A percentile compares a stretch with the other conserved stretches of the same genome.
phyloP scores from a whole-genome alignment of 306 rosid species.

The Cicer bijugum region DNA sequence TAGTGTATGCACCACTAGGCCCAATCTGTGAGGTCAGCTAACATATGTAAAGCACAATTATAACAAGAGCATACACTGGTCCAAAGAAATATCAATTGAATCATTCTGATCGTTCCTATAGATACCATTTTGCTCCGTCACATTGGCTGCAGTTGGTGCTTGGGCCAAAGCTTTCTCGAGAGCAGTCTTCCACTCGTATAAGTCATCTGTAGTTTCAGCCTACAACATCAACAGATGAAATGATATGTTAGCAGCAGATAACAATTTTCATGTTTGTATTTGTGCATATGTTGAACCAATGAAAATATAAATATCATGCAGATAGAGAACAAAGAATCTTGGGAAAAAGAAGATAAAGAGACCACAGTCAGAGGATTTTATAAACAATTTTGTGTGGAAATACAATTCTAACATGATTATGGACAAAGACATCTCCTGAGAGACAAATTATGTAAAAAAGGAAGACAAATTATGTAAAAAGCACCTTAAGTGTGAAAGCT shows the following conservation, averaged over 20 bases:
- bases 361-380: not conserved
- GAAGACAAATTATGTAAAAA: not conserved
- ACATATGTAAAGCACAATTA: slow-evolving; percentile 48
- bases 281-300: slow-evolving; percentile 1
- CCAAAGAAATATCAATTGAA: slow-evolving; percentile 67
- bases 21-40: slow-evolving; percentile 47
- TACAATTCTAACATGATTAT: not conserved
- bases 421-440: not conserved
- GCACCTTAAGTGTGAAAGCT: slow-evolving; percentile 95
- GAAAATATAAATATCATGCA: slow-evolving; percentile 18
- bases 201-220: slow-evolving; percentile 94
- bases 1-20: slow-evolving; percentile 30
- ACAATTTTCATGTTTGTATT: slow-evolving; percentile 8
- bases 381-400: slow-evolving; percentile 22
- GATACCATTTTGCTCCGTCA: slow-evolving; percentile 73
- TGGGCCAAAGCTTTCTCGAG: slow-evolving; percentile 86
- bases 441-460: not conserved
- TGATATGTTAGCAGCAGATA: slow-evolving; percentile 42
- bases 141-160: slow-evolving; percentile 70
- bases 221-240: slow-evolving; percentile 49
- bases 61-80: slow-evolving; percentile 68
- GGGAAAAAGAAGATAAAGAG: not conserved
- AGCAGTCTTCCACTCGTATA: slow-evolving; percentile 93
- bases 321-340: slow-evolving; percentile 23
- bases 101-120: slow-evolving; percentile 68